Conservation (phyloP, 179 eudicot species). For the Silene vulgaris region DNA sequence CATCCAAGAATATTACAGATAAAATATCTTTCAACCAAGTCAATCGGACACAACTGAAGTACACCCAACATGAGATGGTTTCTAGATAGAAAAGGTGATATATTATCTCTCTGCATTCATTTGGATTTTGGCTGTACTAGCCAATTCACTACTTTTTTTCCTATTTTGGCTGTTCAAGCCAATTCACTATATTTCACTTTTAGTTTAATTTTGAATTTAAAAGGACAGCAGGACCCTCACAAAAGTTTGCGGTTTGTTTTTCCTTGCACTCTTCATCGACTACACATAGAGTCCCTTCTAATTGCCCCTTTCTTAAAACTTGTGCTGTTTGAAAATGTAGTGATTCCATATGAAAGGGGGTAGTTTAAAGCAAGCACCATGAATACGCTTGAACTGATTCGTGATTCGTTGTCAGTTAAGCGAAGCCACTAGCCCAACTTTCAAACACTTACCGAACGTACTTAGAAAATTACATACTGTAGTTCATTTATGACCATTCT, state of each 20-base stretch:
- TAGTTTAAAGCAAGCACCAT: not conserved
- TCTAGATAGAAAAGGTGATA: not conserved
- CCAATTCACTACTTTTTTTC: not conserved
- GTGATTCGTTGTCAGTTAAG: not conserved
- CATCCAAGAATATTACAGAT: not conserved
- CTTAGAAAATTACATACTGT: not conserved
- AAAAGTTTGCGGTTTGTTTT: too few species aligned
- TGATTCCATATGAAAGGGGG: too few species aligned
- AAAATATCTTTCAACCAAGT: not conserved
- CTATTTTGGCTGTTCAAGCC: too few species aligned
- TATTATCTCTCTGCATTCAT: not conserved
- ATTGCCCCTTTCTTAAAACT: too few species aligned
- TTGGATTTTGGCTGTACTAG: too few species aligned
- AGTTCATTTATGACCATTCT: not conserved
- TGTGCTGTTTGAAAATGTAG: too few species aligned
- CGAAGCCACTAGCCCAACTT: not conserved
- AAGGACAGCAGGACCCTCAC: too few species aligned
- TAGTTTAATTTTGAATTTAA: too few species aligned
- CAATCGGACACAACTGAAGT: not conserved
- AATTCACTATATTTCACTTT: too few species aligned
- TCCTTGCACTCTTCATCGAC: too few species aligned
- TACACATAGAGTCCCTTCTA: too few species aligned
- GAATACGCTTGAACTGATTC: not conserved
- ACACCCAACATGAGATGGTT: not conserved
- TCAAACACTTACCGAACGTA: not conserved